Conservation (phyloP, 2,329 filamentous ascomycete genomes). For the Madurella fahalii region DNA sequence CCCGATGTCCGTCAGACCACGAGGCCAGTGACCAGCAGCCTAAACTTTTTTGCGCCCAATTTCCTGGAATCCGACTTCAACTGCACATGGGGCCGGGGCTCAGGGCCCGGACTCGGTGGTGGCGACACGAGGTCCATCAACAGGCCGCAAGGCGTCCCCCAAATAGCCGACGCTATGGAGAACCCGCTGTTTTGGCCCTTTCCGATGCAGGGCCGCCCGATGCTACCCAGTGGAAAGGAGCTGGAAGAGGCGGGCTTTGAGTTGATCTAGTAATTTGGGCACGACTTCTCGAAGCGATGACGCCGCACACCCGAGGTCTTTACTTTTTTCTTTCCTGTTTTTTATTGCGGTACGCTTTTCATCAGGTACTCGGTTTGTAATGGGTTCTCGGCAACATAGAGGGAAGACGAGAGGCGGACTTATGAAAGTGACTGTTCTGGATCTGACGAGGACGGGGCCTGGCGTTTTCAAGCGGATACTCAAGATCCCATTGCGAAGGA, state of each 20-base stretch:
- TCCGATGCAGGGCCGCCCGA: constrained; percentile 55
- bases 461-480: too few relatives aligned
- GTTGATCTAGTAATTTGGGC: constrained; percentile 8
- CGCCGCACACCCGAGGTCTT: not conserved
- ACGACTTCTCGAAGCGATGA: not conserved
- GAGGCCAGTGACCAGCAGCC: constrained; percentile 46
- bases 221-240: constrained; percentile 44
- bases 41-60: constrained; percentile 56
- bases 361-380: not conserved
- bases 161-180: constrained; percentile 37
- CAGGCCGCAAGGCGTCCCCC: constrained; percentile 11
- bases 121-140: not conserved
- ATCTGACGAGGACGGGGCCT: too few relatives aligned
- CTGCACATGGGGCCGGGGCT: constrained; percentile 40
- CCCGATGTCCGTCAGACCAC: constrained; percentile 4
- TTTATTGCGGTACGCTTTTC: not conserved
- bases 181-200: constrained; percentile 60
- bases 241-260: constrained; percentile 51
- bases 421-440: too few relatives aligned
- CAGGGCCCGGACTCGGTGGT: constrained; percentile 3
- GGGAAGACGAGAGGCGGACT: too few relatives aligned
- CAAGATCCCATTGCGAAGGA: too few relatives aligned
- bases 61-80: constrained; percentile 46
- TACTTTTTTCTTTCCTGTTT: not conserved
- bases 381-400: too few relatives aligned